Evolutionary conservation across 345 rosid genomes (phyloP).

Genomic region (Noccaea bulbosa): DNA sequence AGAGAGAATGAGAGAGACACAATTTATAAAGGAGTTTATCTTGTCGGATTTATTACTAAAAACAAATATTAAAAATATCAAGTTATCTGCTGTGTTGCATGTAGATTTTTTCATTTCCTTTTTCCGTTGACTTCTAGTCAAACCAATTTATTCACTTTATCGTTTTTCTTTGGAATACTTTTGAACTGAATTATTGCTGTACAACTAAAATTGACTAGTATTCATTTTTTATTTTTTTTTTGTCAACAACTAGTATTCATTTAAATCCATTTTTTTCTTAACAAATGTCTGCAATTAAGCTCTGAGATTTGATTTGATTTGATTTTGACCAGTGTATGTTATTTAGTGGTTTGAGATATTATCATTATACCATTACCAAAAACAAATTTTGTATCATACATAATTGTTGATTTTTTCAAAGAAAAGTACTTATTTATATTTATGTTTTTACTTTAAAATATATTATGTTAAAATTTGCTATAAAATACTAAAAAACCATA

Average conservation of each 20-base stretch:
- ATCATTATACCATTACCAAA: background rate
- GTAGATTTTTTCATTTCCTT: slow-evolving; percentile 4
- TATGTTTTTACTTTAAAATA: too few relatives aligned
- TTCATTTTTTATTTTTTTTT: background rate
- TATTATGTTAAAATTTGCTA: too few relatives aligned
- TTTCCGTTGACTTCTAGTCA: slow-evolving; percentile 24
- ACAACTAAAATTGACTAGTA: background rate
- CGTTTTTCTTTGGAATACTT: background rate
- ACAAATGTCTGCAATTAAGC: background rate
- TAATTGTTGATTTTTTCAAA: too few relatives aligned
- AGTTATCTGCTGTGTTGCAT: slow-evolving; percentile 9
- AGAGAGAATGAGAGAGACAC: background rate
- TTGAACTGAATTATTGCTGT: background rate
- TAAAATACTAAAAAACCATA: too few relatives aligned
- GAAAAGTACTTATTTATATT: too few relatives aligned
- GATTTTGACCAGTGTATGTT: background rate
- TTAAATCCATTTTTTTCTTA: background rate
- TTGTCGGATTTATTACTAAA: slow-evolving; percentile 28
- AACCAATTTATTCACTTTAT: background rate
- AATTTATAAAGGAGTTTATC: slow-evolving; percentile 17
- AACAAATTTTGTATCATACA: too few relatives aligned
- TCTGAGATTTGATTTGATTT: background rate
- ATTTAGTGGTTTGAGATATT: background rate
- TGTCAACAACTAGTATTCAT: background rate
- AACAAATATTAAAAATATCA: background rate